These are phyloP conservation scores for Candida fluviatilis DNA, from an alignment of 805 yeast genomes.

Conservation along the genomic window DNA sequence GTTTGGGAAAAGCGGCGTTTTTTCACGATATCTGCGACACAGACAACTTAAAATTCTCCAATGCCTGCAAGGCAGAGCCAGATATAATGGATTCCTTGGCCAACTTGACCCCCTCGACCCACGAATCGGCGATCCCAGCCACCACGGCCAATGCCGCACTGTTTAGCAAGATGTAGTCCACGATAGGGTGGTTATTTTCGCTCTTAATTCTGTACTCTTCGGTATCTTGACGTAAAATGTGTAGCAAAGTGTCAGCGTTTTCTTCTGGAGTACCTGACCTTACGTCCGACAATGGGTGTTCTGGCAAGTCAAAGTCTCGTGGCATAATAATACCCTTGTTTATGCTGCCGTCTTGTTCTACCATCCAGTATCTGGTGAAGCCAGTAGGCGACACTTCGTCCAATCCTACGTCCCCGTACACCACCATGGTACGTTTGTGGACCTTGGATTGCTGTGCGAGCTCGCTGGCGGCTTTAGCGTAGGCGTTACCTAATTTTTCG, in stretches of 20 bases:
- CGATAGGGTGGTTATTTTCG: slow-evolving; percentile 49
- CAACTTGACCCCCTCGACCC: slow-evolving; percentile 72
- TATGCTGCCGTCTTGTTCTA: slow-evolving; percentile 41
- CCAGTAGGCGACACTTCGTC: slow-evolving; percentile 96
- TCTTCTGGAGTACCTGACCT: slow-evolving; percentile 83
- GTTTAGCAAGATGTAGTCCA: slow-evolving; percentile 88
- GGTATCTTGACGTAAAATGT: slow-evolving; percentile 42
- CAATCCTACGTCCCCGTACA: slow-evolving; percentile 86
- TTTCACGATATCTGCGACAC: slow-evolving; percentile 6
- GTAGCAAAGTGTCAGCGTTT: slow-evolving; percentile 61
- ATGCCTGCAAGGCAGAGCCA: slow-evolving; percentile 63
- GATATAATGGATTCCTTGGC: slow-evolving; percentile 66
- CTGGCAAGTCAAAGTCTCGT: slow-evolving; percentile 73
- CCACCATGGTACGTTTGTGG: slow-evolving; percentile 68
- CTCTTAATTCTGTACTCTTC: slow-evolving; percentile 43
- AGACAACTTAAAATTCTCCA: slow-evolving; percentile 46
- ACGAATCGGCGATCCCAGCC: slow-evolving; percentile 59
- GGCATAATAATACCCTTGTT: slow-evolving; percentile 54
- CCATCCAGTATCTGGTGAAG: slow-evolving; percentile 73
- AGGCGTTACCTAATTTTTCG: slow-evolving; percentile 72
- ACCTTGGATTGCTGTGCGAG: slow-evolving; percentile 49
- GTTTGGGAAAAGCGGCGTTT: background rate
- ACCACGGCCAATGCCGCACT: slow-evolving; percentile 83
- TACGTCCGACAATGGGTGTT: slow-evolving; percentile 65
- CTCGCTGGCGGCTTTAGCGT: slow-evolving; percentile 72